Conservation (phyloP, 2,329 filamentous ascomycete species). For the Cladophialophora psammophila region DNA sequence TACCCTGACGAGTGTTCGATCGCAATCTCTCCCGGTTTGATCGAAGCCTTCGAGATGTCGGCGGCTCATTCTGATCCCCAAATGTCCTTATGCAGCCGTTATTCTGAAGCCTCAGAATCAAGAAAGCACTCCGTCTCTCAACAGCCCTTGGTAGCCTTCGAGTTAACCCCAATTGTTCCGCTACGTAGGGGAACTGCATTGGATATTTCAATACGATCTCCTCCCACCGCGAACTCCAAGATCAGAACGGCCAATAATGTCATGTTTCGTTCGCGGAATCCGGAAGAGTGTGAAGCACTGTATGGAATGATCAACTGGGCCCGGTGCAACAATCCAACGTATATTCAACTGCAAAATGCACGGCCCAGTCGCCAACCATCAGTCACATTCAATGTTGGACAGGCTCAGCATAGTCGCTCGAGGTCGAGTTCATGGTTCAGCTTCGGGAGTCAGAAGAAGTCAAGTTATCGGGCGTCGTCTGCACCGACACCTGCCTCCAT, state of each 20-base stretch:
- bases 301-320: conserved; percentile 88
- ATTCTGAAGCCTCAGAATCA: conserved; percentile 42
- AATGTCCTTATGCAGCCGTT: conserved; percentile 34
- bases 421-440: conserved; percentile 53
- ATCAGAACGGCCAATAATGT: conserved; percentile 78
- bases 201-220: conserved; percentile 92
- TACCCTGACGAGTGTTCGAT: conserved; percentile 69
- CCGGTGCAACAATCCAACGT: conserved; percentile 90
- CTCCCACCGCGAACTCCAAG: conserved; percentile 75
- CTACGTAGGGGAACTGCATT: conserved; percentile 89
- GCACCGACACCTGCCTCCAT: conserved; percentile 61
- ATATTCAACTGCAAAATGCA: conserved; percentile 78
- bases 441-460: conserved; percentile 59
- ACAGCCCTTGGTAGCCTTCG: conserved; percentile 71
- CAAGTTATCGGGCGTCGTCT: conserved; percentile 65
- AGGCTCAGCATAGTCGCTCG: conserved; percentile 59
- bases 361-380: conserved; percentile 62
- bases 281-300: conserved; percentile 78
- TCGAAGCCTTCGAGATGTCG: conserved; percentile 67
- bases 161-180: conserved; percentile 89
- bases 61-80: conserved; percentile 51
- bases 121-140: conserved; percentile 41
- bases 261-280: conserved; percentile 83
- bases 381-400: conserved; percentile 61
- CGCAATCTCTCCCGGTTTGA: conserved; percentile 68